These are phyloP conservation scores for Calonectria naviculata DNA, from an alignment of 2,329 filamentous ascomycete species.

Conservation along the genomic window DNA sequence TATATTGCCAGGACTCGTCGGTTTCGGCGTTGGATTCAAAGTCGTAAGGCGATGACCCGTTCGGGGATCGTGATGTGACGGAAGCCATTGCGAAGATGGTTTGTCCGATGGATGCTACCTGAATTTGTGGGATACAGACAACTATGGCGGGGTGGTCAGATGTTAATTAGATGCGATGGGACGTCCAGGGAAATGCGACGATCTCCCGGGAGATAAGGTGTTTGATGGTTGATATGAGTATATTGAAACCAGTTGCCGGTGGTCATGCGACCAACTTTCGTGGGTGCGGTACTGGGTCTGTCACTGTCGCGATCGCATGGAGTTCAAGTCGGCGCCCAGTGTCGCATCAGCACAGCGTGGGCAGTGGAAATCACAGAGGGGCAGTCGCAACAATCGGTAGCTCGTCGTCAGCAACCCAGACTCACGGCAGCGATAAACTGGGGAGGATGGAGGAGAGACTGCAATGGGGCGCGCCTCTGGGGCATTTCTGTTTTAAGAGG, in stretches of 20 bases:
- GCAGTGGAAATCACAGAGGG: neutral
- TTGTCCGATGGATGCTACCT: neutral
- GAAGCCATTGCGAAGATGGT: conserved; percentile 47
- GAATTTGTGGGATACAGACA: neutral
- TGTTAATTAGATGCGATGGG: neutral
- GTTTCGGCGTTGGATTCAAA: conserved; percentile 51
- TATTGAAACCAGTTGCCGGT: neutral
- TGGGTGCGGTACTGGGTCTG: neutral
- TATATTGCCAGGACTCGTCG: conserved; percentile 59
- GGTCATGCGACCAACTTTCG: conserved; percentile 21
- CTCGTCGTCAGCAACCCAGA: neutral
- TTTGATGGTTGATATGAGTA: neutral
- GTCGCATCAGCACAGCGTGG: neutral
- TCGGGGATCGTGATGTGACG: conserved; percentile 53
- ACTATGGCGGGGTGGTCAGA: neutral
- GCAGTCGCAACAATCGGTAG: neutral
- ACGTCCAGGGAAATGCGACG: neutral
- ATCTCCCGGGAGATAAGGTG: neutral
- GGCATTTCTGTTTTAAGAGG: conserved; percentile 8
- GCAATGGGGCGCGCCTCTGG: neutral
- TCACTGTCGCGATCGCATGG: neutral
- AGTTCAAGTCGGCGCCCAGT: neutral
- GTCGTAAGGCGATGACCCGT: conserved; percentile 51
- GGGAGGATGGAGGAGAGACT: neutral
- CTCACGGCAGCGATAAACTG: conserved; percentile 3